Evolutionary conservation across 345 rosid genomes (phyloP), one percentile per base, ranked within the genome.

Genomic region (Pseudoturritis turrita): DNA sequence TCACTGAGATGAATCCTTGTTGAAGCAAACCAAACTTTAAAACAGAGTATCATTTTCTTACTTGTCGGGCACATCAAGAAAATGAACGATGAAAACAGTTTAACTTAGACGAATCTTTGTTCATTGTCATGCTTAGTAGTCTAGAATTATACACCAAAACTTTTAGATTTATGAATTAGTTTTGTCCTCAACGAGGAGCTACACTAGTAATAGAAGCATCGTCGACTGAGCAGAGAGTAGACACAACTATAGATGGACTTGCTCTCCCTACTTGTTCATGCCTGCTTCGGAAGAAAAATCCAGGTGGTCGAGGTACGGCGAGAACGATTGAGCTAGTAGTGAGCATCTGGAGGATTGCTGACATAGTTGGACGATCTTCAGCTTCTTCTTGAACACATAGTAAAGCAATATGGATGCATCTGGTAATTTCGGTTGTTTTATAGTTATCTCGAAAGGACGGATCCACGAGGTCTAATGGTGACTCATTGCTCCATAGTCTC

Each of bases 311-410:
- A 2, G 87, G 84, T 18, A 26, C 4, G 6, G 69, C 62, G 2
- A 81, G 79, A 52, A 62, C 17, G 1, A 74, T 58, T 0, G 87
- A 82, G 28, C 45, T 62, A 43, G 71, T 78, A 26, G 68, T 78
- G 14, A 81, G 85, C 83, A 77, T 74, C 4, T 79, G 76, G 28
- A 79, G 65, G 3, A 81, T 40, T 0, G 41, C 29, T 54, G 78
- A 71, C 86, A 86, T 80, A 18, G 82, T 65, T 10, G 87, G 89
- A 31, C 81, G 81, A 6, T 50, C 65, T 15, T 72, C 62, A 44
- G 71, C 78, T 14, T 85, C 83, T 68, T 81, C 89, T 46, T 83
- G 84, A 53, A 81, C 78, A 47, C 89, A 85, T 19, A 83, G 36
- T 19, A 83, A 64, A 5, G 80, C 87, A 0, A 85, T 66, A 21